phyloP scores from a whole-genome alignment of 1,284 basidiomycete genomes.

The Rhodotorula sp. region DNA sequence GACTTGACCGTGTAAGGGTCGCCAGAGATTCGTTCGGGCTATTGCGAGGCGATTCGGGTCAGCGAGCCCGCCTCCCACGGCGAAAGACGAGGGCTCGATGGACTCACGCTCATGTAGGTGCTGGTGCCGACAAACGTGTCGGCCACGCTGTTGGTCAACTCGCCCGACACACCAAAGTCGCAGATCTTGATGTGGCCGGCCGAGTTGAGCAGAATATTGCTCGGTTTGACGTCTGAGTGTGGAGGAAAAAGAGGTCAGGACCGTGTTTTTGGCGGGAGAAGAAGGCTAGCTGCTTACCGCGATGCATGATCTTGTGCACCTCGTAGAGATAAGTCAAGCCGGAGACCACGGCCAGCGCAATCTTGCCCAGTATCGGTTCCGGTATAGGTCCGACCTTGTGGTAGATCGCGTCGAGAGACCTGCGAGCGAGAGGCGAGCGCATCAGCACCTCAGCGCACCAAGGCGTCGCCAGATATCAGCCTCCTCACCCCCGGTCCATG shows the following conservation, averaged over 20 bases:
- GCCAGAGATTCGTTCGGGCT: constrained; percentile 99
- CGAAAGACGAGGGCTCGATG: constrained; percentile 7
- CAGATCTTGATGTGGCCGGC: constrained; percentile 95
- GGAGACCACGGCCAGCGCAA: constrained; percentile 88
- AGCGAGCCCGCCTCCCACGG: background rate
- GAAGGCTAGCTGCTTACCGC: constrained; percentile 61
- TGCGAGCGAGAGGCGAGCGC: constrained; percentile 31
- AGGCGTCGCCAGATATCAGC: no score
- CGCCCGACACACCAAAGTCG: constrained; percentile 97
- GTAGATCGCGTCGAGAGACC: constrained; percentile 83
- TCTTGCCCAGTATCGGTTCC: constrained; percentile 83
- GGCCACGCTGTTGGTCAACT: constrained; percentile 97
- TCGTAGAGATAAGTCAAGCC: constrained; percentile 98
- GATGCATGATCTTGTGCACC: constrained; percentile 97
- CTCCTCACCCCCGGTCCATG: constrained; percentile 68
- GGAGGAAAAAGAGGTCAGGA: background rate
- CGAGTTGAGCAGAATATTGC: constrained; percentile 93
- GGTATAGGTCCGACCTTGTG: constrained; percentile 87
- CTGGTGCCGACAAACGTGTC: constrained; percentile 99
- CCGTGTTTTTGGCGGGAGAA: background rate
- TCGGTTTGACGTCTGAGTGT: constrained; percentile 89
- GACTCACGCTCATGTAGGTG: constrained; percentile 96
- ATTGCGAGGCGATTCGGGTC: constrained; percentile 3
- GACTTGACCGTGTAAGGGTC: constrained; percentile 97
- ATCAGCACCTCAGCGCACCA: no score